Evolutionary conservation across 2,329 filamentous ascomycete genomes (phyloP).

Genomic region (Podosphaera xanthii): DNA sequence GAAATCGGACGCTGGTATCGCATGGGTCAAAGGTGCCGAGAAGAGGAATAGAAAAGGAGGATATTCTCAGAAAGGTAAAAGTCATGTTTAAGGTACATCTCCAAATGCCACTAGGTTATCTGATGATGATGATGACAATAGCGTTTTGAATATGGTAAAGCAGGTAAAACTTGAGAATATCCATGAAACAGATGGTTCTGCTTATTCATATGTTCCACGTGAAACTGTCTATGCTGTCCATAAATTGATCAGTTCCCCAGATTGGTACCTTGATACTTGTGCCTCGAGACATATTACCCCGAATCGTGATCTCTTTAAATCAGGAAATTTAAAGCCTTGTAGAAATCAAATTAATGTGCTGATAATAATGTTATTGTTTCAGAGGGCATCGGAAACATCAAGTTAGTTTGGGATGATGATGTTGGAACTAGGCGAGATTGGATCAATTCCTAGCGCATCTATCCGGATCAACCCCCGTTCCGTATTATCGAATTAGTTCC

Average conservation of each 20-base stretch:
- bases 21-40: neutral
- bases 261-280: slow-evolving; percentile 1
- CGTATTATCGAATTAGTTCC: no score
- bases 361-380: neutral
- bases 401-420: slow-evolving; percentile 7
- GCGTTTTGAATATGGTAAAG: neutral
- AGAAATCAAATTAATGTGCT: neutral
- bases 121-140: neutral
- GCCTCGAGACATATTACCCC: neutral
- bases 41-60: neutral
- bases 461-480: no score
- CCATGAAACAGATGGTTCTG: neutral
- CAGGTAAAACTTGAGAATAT: neutral
- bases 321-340: neutral
- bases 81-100: neutral
- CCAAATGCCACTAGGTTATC: neutral
- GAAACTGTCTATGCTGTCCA: neutral
- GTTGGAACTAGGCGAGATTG: no score
- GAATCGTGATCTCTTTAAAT: neutral
- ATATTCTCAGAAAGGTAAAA: neutral
- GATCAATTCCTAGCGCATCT: no score
- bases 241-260: neutral
- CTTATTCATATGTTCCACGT: neutral
- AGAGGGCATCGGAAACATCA: neutral
- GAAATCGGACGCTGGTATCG: neutral